Conservation (phyloP, 2,329 filamentous ascomycete genomes). For the Arthrobotrys megalospora region DNA sequence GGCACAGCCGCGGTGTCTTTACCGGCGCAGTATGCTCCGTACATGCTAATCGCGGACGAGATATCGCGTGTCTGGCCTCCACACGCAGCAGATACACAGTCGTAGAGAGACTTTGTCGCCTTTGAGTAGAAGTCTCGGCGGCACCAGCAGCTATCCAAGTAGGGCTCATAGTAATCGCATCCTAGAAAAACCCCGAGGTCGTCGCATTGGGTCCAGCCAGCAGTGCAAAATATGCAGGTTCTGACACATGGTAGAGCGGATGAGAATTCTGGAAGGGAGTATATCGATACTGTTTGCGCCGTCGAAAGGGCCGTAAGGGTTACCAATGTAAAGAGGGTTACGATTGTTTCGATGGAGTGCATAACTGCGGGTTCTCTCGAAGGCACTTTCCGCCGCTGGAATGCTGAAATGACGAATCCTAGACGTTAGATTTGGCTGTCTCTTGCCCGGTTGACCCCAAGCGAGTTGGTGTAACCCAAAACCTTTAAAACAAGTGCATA, state of each 20-base stretch:
- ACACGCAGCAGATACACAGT: constrained; percentile 1
- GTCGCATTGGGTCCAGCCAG: background rate
- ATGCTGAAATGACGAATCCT: too few species aligned
- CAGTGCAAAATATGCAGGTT: constrained; percentile 10
- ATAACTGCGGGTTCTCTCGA: background rate
- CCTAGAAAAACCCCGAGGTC: constrained; percentile 1
- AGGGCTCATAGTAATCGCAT: constrained; percentile 3
- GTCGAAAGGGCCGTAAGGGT: background rate
- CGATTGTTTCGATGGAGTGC: background rate
- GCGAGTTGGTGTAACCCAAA: too few species aligned
- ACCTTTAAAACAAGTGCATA: too few species aligned
- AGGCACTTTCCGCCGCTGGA: background rate
- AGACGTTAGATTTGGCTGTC: too few species aligned
- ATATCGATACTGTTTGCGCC: constrained; percentile 1
- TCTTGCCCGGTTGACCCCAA: too few species aligned
- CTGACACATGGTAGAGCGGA: background rate
- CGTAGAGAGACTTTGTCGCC: background rate
- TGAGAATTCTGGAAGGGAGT: background rate
- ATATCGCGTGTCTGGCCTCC: constrained; percentile 7
- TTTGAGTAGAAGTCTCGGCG: constrained; percentile 2
- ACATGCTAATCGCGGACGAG: constrained; percentile 15
- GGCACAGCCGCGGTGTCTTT: background rate
- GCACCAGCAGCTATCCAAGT: background rate
- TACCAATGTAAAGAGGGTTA: background rate
- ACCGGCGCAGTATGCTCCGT: constrained; percentile 4